Evolutionary conservation across 2,329 filamentous ascomycete genomes (phyloP).

Genomic region (Thyridium curvatum): DNA sequence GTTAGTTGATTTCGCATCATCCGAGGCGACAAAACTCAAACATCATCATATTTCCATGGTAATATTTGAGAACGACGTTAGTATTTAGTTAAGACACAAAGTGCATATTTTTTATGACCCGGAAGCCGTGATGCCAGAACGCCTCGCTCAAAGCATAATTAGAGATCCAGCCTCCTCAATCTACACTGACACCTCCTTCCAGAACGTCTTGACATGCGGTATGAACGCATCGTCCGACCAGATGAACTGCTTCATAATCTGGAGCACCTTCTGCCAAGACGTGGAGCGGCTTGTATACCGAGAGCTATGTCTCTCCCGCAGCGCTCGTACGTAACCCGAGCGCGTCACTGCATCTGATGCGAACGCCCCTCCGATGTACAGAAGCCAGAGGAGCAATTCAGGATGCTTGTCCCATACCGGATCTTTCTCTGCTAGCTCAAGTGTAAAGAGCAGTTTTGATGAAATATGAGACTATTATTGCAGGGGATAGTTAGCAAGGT

Average conservation of each 20-base stretch:
- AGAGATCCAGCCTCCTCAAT: no score
- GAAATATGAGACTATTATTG: conserved; percentile 20
- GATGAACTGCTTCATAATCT: conserved; percentile 25
- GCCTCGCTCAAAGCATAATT: no score
- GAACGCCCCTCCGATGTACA: conserved; percentile 30
- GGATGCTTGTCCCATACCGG: conserved; percentile 21
- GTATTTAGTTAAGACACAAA: no score
- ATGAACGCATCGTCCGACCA: conserved; percentile 32
- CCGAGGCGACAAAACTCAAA: no score
- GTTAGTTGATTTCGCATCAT: no score
- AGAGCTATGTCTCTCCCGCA: conserved; percentile 11
- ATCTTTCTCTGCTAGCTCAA: conserved; percentile 21
- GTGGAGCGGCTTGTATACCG: conserved; percentile 12
- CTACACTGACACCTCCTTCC: conserved; percentile 15
- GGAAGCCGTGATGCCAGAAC: no score
- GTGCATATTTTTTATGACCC: no score
- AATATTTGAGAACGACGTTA: no score
- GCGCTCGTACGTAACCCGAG: conserved; percentile 17
- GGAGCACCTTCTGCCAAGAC: conserved; percentile 23
- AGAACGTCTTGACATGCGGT: conserved; percentile 21
- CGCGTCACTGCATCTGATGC: conserved; percentile 19
- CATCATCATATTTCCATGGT: no score
- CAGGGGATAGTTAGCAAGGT: conserved; percentile 6
- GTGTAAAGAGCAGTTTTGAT: conserved; percentile 20
- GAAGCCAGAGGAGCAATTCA: conserved; percentile 27